Percentiles rank a stretch among this genome's conserved stretches.
phyloP scores from a whole-genome alignment of 1,284 basidiomycete species.

The Boletus nobilissimus region DNA sequence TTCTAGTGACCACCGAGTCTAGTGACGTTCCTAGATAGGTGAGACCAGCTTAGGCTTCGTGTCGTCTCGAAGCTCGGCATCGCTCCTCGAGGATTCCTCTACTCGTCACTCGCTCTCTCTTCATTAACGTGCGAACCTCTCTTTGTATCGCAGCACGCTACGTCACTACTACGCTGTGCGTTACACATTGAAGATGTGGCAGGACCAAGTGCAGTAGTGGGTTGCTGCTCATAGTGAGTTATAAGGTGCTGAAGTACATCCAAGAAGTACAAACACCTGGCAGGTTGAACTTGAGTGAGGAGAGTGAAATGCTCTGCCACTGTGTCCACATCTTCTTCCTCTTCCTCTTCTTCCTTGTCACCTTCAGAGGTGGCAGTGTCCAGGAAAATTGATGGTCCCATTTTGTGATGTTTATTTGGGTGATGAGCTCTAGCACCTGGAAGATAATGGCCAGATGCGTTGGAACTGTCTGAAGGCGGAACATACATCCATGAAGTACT shows the following conservation, averaged over 20 bases:
- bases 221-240: background rate
- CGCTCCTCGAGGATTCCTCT: too few species aligned
- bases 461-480: background rate
- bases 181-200: background rate
- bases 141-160: too few species aligned
- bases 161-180: too few species aligned
- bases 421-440: background rate
- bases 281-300: background rate
- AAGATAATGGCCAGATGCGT: background rate
- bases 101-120: too few species aligned
- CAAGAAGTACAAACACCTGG: background rate
- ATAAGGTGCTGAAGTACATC: background rate
- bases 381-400: background rate
- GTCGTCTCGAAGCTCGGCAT: too few species aligned
- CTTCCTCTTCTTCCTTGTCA: background rate
- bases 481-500: background rate
- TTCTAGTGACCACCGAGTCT: too few species aligned
- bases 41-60: too few species aligned
- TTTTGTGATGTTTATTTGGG: background rate
- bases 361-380: background rate
- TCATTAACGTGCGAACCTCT: too few species aligned
- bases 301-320: background rate
- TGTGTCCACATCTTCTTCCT: background rate
- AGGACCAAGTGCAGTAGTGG: background rate
- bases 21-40: too few species aligned